phyloP scores from a whole-genome alignment of 169 alveolate species.

The Babesia bovis region DNA sequence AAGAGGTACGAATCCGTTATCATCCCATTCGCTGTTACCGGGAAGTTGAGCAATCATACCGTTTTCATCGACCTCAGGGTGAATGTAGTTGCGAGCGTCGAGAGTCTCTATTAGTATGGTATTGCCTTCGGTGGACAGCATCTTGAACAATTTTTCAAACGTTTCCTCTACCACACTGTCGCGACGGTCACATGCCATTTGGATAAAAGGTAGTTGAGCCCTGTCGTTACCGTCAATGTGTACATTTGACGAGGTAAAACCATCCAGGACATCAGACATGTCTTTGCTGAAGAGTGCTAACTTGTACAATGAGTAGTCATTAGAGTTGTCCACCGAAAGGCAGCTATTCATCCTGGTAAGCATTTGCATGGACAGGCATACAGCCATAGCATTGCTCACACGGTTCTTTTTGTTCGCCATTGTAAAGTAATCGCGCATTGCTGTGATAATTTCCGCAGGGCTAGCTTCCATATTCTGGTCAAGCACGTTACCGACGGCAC shows the following conservation, averaged over 20 bases:
- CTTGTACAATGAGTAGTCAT: slow-evolving; percentile 54
- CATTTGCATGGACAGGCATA: slow-evolving; percentile 57
- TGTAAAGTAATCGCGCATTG: slow-evolving; percentile 46
- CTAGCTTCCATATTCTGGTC: slow-evolving; percentile 51
- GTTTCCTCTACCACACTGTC: slow-evolving; percentile 36
- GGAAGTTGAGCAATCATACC: slow-evolving; percentile 14
- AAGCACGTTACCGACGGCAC: slow-evolving; percentile 64
- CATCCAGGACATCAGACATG: slow-evolving; percentile 37
- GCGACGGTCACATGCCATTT: slow-evolving; percentile 51
- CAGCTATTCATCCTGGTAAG: slow-evolving; percentile 50
- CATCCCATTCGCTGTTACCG: not conserved
- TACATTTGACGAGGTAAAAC: slow-evolving; percentile 13
- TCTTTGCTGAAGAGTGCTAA: slow-evolving; percentile 41
- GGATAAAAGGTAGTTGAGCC: slow-evolving; percentile 4
- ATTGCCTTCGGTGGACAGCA: slow-evolving; percentile 57
- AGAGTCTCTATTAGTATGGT: slow-evolving; percentile 40
- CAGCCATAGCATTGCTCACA: slow-evolving; percentile 48
- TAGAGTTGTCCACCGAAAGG: slow-evolving; percentile 51
- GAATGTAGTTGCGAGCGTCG: slow-evolving; percentile 17
- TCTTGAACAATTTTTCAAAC: slow-evolving; percentile 24
- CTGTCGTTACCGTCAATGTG: slow-evolving; percentile 17
- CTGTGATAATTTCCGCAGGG: slow-evolving; percentile 31
- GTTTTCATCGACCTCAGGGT: slow-evolving; percentile 28
- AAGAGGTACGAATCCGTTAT: slow-evolving; percentile 11
- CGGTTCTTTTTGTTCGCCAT: slow-evolving; percentile 22